These are phyloP conservation scores for Leonotis leonurus DNA, from an alignment of 257 asterid genomes.

Conservation along the genomic window DNA sequence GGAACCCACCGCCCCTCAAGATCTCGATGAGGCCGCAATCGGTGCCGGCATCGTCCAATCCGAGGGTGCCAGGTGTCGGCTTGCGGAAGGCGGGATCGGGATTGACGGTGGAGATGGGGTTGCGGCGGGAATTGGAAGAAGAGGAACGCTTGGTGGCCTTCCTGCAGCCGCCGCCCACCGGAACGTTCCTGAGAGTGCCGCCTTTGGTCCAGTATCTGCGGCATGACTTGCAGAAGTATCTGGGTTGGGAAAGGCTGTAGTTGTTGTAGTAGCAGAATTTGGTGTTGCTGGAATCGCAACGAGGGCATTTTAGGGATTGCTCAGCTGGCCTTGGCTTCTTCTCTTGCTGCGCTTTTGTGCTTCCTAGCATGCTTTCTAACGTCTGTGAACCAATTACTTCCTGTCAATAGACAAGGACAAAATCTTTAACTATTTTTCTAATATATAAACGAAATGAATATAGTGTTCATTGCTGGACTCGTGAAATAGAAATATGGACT, in stretches of 20 bases:
- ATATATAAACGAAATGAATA: too few species aligned
- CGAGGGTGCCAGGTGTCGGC: neutral
- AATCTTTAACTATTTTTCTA: too few species aligned
- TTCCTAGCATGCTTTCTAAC: conserved; percentile 63
- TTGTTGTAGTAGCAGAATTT: conserved; percentile 90
- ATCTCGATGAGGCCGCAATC: conserved; percentile 24
- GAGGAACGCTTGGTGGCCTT: conserved; percentile 60
- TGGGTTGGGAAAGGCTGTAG: conserved; percentile 78
- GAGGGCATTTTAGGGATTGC: conserved; percentile 63
- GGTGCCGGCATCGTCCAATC: conserved; percentile 6
- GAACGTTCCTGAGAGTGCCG: conserved; percentile 73
- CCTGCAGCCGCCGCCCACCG: conserved; percentile 87
- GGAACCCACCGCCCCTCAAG: conserved; percentile 29
- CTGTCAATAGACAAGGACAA: conserved; percentile 13
- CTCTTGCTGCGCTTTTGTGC: conserved; percentile 49
- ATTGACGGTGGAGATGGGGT: conserved; percentile 9
- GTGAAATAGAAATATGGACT: too few species aligned
- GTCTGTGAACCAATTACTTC: conserved; percentile 50
- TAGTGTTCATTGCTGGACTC: too few species aligned
- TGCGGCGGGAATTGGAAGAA: conserved; percentile 13
- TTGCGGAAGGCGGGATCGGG: neutral
- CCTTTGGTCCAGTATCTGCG: conserved; percentile 89
- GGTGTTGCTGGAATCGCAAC: conserved; percentile 79
- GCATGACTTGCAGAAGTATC: conserved; percentile 86
- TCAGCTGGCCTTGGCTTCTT: conserved; percentile 68